Evolutionary conservation across 495 filamentous ascomycete genomes (phyloP).

Genomic region (Hyaloscypha finlandica): DNA sequence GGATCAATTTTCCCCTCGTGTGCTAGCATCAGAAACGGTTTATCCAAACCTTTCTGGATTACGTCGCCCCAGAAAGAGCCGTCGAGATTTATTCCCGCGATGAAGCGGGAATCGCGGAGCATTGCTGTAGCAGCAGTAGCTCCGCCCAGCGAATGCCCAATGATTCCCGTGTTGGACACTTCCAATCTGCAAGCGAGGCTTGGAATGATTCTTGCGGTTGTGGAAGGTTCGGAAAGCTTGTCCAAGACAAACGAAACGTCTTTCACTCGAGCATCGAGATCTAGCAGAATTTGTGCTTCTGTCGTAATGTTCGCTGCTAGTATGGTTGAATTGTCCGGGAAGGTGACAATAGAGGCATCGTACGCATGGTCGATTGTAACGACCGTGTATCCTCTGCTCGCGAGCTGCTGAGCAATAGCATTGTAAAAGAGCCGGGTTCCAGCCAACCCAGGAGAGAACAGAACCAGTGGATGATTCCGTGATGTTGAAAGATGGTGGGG

Average conservation of each 20-base stretch:
- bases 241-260: neutral
- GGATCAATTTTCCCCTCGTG: conserved; percentile 16
- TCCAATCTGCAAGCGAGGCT: neutral
- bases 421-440: neutral
- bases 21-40: neutral
- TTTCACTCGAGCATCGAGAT: neutral
- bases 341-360: neutral
- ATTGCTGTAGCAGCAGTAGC: conserved; percentile 6
- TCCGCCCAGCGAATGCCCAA: neutral
- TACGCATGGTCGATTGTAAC: neutral
- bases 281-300: neutral
- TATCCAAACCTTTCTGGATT: neutral
- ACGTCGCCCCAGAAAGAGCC: neutral
- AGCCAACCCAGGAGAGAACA: neutral
- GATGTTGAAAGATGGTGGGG: neutral
- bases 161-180: neutral
- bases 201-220: neutral
- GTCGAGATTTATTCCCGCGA: neutral
- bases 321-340: neutral
- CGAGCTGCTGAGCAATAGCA: neutral
- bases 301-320: neutral
- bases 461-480: neutral
- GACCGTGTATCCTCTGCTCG: neutral
- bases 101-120: neutral
- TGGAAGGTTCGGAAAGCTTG: neutral